Conservation (phyloP, 2,329 filamentous ascomycete species). For the Ceratocystis smalleyi region DNA sequence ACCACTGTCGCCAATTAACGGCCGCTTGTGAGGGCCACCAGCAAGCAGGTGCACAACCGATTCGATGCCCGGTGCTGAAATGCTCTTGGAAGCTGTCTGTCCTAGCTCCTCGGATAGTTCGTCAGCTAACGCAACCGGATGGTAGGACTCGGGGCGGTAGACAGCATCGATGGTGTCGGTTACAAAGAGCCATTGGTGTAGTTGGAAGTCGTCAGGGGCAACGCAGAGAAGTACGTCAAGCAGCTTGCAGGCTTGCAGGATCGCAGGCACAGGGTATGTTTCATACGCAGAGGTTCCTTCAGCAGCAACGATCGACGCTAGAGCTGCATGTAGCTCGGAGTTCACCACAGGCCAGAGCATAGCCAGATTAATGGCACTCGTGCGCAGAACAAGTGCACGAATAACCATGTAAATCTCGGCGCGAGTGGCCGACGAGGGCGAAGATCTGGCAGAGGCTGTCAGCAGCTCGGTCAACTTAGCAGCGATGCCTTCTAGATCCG, state of each 20-base stretch:
- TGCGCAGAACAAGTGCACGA: constrained; percentile 65
- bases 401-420: constrained; percentile 83
- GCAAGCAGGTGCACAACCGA: constrained; percentile 23
- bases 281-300: constrained; percentile 49
- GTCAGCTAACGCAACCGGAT: constrained; percentile 64
- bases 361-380: constrained; percentile 62
- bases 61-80: constrained; percentile 24
- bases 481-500: constrained; percentile 55
- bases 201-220: constrained; percentile 87
- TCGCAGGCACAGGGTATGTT: constrained; percentile 57
- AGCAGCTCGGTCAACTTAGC: constrained; percentile 81
- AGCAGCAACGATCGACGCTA: constrained; percentile 57
- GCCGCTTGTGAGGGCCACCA: constrained; percentile 28
- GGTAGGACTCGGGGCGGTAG: constrained; percentile 57
- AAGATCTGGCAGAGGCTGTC: constrained; percentile 68
- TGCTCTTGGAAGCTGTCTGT: constrained; percentile 22
- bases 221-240: constrained; percentile 76
- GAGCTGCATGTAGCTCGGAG: constrained; percentile 63
- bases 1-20: constrained; percentile 37
- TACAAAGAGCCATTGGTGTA: constrained; percentile 96
- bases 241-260: constrained; percentile 87
- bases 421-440: constrained; percentile 76
- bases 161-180: constrained; percentile 95
- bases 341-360: constrained; percentile 84
- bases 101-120: constrained; percentile 66